Base-by-base conservation (phyloP, 768 basidiomycete genomes). In the Chiua virens region DNA sequence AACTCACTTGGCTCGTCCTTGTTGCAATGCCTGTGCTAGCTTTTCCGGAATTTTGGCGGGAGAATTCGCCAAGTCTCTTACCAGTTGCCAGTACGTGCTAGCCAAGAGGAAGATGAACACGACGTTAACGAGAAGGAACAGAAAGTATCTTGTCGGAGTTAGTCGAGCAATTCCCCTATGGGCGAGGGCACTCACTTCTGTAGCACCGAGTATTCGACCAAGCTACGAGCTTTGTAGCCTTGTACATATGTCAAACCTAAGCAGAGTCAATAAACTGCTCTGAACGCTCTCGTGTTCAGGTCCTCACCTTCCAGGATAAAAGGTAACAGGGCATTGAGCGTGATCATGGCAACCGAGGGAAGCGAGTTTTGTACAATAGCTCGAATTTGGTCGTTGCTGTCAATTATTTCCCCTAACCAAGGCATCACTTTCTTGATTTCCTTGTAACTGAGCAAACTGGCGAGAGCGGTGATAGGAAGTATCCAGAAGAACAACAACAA, bases 21-120 rank as follows among this genome's bases (percentile, higher is more conserved):
- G 82, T 68, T 86, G 87, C 44, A 99, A 71, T 0, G 94, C 87
- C 44, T 80, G 73, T 0, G 97, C 96, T 0, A 99, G 74, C 64
- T 94, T 96, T 70, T 95, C 89, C 0, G 96, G 92, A 27, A 98
- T 89, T 68, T 93, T 95, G 5, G 89, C 88, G 1, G 96, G 96
- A 1, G 90, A 92, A 59, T 94, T 89, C 2, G 94, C 94, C 28
- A 98, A 78, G 61, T 99, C 95, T 35, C 85, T 85, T 14, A 95
- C 82, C 11, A 98, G 82, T 45, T 93, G 87, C 84, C 87, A 91
- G 68, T 95, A 94, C 0, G 94, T 95, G 48, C 87, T 89, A 1
- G 93, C 92, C 34, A 96, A 71, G 15, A 96, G 80, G 75, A 96
- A 98, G 54, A 96, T 93, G 69, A 95, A 95, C 36, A 98, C 87